phyloP scores from a whole-genome alignment of 2,329 filamentous ascomycete genomes.

The Fusarium hostae region DNA sequence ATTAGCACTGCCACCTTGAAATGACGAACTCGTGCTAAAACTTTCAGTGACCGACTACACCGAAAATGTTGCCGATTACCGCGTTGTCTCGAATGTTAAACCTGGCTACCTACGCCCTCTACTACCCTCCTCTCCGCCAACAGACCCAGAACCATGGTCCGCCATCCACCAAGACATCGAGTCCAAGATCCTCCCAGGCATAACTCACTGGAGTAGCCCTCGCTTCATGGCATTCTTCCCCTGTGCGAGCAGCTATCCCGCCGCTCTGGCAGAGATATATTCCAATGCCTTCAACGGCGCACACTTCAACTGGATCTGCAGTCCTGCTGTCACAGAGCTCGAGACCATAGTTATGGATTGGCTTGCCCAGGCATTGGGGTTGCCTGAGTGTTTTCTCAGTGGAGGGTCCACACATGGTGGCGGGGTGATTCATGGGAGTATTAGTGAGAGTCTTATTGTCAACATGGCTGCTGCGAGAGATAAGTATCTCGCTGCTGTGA shows the following conservation, averaged over 20 bases:
- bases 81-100: conserved; percentile 80
- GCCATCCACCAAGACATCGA: conserved; percentile 87
- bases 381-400: conserved; percentile 80
- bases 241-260: conserved; percentile 81
- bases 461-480: conserved; percentile 90
- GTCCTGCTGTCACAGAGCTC: conserved; percentile 89
- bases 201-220: conserved; percentile 95
- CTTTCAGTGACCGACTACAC: conserved; percentile 82
- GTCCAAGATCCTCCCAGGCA: conserved; percentile 85
- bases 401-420: conserved; percentile 77
- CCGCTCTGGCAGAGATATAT: conserved; percentile 93
- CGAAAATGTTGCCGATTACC: conserved; percentile 74
- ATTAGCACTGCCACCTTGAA: not conserved
- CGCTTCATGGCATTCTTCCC: conserved; percentile 98
- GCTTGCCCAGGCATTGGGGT: conserved; percentile 78
- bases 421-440: conserved; percentile 93
- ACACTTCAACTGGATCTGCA: conserved; percentile 98
- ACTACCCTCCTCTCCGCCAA: conserved; percentile 74
- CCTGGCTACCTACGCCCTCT: conserved; percentile 88
- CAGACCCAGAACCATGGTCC: conserved; percentile 77
- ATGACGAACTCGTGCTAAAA: not conserved
- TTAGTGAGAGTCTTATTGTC: conserved; percentile 87
- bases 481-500: conserved; percentile 73
- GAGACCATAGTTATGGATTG: conserved; percentile 95
- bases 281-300: conserved; percentile 87